Conservation (phyloP, 805 yeast species). For the Metschnikowia arizonensis region DNA sequence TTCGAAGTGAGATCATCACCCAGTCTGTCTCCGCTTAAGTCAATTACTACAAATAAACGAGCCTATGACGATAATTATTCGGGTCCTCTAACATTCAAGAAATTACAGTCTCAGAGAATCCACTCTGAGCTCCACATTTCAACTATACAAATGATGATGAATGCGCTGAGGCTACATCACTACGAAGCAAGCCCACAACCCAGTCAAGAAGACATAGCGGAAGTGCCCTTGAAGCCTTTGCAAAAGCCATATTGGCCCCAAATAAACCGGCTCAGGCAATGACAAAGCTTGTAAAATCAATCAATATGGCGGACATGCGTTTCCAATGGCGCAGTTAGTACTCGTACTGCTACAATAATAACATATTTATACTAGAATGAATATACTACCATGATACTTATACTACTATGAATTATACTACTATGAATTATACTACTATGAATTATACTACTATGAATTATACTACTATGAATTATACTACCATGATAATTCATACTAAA, state of each 20-base stretch:
- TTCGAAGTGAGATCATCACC: not conserved
- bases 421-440: too few species aligned
- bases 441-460: too few species aligned
- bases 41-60: conserved; percentile 12
- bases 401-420: too few species aligned
- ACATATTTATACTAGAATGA: too few species aligned
- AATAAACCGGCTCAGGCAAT: conserved; percentile 1
- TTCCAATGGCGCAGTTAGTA: not conserved
- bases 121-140: conserved; percentile 28
- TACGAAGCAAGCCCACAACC: not conserved
- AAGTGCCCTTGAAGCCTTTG: not conserved
- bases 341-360: too few species aligned
- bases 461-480: too few species aligned
- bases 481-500: not conserved
- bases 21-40: conserved; percentile 7
- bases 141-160: conserved; percentile 33
- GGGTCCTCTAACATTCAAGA: conserved; percentile 13
- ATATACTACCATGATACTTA: too few species aligned
- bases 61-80: conserved; percentile 13
- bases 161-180: conserved; percentile 20
- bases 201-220: conserved; percentile 1
- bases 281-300: not conserved
- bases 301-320: not conserved
- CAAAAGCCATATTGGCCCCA: conserved; percentile 20
- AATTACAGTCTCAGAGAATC: conserved; percentile 24